These are phyloP conservation scores for Arabis hirsuta DNA, from an alignment of 345 rosid species.

Conservation along the genomic window DNA sequence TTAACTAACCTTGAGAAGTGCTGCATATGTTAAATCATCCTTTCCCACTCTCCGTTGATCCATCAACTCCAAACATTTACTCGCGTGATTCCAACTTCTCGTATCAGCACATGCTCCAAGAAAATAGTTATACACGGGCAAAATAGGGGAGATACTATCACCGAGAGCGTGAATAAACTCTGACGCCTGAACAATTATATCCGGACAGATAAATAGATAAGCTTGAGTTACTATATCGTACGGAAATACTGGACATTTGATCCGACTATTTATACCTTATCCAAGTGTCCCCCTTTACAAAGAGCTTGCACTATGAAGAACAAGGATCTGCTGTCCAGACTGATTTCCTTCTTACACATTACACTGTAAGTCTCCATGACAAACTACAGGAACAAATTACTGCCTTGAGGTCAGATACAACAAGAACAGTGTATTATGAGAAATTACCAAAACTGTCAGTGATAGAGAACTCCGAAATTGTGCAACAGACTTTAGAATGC, in stretches of 20 bases:
- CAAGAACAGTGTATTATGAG: neutral
- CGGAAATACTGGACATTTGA: neutral
- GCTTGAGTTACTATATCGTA: neutral
- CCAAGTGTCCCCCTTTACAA: constrained; percentile 77
- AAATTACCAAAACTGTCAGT: neutral
- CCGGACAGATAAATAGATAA: constrained; percentile 16
- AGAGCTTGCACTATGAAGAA: constrained; percentile 67
- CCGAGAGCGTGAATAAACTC: constrained; percentile 57
- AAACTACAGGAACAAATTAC: constrained; percentile 59
- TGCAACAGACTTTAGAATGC: neutral
- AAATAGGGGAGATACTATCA: constrained; percentile 48
- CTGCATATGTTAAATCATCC: constrained; percentile 69
- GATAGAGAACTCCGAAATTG: neutral
- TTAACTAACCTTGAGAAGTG: constrained; percentile 75
- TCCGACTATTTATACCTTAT: constrained; percentile 57
- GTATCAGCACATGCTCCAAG: constrained; percentile 59
- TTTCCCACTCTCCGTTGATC: constrained; percentile 65
- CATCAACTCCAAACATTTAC: constrained; percentile 87
- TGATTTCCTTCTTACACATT: constrained; percentile 63
- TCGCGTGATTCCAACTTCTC: constrained; percentile 47
- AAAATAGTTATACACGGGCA: constrained; percentile 64
- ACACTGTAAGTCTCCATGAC: constrained; percentile 81
- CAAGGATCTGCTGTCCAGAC: constrained; percentile 50
- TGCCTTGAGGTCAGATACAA: constrained; percentile 28
- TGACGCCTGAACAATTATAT: constrained; percentile 59